Evolutionary conservation across 495 filamentous ascomycete genomes (phyloP).

Genomic region (Penicillium bovifimosum): DNA sequence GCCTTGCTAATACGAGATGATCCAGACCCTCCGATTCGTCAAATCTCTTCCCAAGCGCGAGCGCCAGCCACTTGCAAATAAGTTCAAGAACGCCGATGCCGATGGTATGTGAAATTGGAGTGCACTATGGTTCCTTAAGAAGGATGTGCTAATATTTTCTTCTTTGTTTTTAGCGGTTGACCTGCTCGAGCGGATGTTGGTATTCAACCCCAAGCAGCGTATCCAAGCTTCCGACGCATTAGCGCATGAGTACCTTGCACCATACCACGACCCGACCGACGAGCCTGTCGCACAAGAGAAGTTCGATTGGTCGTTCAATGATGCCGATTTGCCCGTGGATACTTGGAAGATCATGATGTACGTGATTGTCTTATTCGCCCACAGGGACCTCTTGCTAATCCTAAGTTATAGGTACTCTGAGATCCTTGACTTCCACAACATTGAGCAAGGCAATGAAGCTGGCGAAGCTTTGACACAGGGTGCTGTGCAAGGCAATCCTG

Average conservation of each 20-base stretch:
- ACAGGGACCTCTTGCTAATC: conserved; percentile 13
- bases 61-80: conserved; percentile 80
- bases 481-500: conserved; percentile 26
- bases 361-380: conserved; percentile 5
- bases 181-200: conserved; percentile 92
- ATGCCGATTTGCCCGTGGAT: conserved; percentile 93
- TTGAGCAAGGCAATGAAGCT: conserved; percentile 56
- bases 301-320: conserved; percentile 99
- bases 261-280: conserved; percentile 95
- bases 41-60: conserved; percentile 96
- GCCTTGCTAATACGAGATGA: conserved; percentile 8
- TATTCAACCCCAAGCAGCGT: conserved; percentile 92
- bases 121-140: neutral
- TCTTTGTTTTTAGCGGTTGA: conserved; percentile 63
- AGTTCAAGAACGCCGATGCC: conserved; percentile 95
- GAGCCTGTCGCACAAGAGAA: conserved; percentile 95
- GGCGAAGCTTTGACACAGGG: conserved; percentile 33
- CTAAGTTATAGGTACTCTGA: conserved; percentile 79
- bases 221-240: conserved; percentile 79
- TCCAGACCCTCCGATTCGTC: conserved; percentile 91
- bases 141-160: conserved; percentile 17
- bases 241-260: conserved; percentile 86
- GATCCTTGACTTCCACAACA: conserved; percentile 97
- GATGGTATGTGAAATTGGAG: conserved; percentile 54
- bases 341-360: conserved; percentile 99